These are phyloP conservation scores for Simplicillium aogashimaense DNA, from an alignment of 2,329 filamentous ascomycete species.

Conservation along the genomic window DNA sequence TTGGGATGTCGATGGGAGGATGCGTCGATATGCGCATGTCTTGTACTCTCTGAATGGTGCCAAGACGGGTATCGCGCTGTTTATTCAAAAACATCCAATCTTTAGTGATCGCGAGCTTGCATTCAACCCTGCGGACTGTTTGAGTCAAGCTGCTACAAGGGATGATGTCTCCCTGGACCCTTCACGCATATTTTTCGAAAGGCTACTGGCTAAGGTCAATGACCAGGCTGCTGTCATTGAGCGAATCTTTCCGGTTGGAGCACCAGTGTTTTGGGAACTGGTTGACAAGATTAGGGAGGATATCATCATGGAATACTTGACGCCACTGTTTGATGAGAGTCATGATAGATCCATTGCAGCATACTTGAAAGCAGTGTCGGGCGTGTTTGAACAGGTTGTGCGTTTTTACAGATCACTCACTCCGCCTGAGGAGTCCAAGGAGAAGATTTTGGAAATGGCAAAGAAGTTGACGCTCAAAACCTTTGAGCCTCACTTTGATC, in stretches of 20 bases:
- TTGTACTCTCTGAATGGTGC: conserved; percentile 75
- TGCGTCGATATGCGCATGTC: conserved; percentile 84
- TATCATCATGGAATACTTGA: conserved; percentile 77
- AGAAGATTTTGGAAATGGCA: conserved; percentile 53
- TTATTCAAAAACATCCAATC: conserved; percentile 80
- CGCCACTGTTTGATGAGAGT: conserved; percentile 75
- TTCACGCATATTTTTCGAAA: conserved; percentile 71
- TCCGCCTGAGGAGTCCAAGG: conserved; percentile 51
- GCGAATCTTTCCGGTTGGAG: conserved; percentile 65
- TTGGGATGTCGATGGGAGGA: conserved; percentile 78
- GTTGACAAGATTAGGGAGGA: conserved; percentile 77
- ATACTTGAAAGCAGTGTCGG: conserved; percentile 79
- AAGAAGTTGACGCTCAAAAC: conserved; percentile 59
- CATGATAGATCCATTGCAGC: conserved; percentile 64
- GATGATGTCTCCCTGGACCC: conserved; percentile 70
- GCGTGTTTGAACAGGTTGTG: conserved; percentile 77
- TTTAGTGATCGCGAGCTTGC: conserved; percentile 64
- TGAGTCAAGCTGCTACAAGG: conserved; percentile 50
- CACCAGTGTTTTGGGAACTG: conserved; percentile 66
- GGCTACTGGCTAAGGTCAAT: conserved; percentile 64
- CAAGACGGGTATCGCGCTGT: conserved; percentile 67
- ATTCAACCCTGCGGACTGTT: conserved; percentile 65
- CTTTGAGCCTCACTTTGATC: conserved; percentile 87
- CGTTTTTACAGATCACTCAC: conserved; percentile 65
- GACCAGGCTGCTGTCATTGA: conserved; percentile 75